phyloP scores from a whole-genome alignment of 352 stramenopile genomes.

The Phytophthora constricta region DNA sequence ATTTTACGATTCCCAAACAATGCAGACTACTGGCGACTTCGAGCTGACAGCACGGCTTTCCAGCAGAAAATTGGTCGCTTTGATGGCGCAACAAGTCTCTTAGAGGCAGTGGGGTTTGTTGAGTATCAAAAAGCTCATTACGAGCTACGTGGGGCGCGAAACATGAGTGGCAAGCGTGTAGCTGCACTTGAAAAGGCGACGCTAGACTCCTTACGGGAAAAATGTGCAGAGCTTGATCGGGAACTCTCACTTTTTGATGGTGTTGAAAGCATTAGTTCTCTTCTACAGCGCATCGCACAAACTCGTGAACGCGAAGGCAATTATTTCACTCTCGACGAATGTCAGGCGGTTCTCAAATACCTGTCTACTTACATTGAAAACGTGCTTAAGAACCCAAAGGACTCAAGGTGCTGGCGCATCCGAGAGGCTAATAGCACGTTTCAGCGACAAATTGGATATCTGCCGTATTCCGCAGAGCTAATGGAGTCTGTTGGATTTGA shows the following conservation, averaged over 20 bases:
- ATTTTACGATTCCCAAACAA: conserved; percentile 77
- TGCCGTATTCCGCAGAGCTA: conserved; percentile 52
- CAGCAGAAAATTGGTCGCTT: conserved; percentile 70
- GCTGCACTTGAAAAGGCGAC: conserved; percentile 49
- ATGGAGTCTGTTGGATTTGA: conserved; percentile 76
- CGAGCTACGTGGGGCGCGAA: conserved; percentile 55
- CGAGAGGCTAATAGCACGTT: conserved; percentile 64
- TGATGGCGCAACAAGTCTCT: conserved; percentile 57
- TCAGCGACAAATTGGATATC: conserved; percentile 66
- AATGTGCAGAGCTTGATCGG: conserved; percentile 59
- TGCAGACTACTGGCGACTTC: conserved; percentile 73
- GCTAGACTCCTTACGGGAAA: conserved; percentile 52
- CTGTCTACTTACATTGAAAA: conserved; percentile 61
- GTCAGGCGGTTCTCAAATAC: conserved; percentile 38
- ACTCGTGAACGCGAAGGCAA: conserved; percentile 31
- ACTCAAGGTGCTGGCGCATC: conserved; percentile 72
- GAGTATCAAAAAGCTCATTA: conserved; percentile 63
- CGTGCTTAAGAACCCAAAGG: conserved; percentile 74
- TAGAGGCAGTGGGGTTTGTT: conserved; percentile 67
- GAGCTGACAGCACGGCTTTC: conserved; percentile 59
- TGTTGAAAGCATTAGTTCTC: conserved; percentile 65
- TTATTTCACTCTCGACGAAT: conserved; percentile 57
- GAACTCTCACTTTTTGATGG: conserved; percentile 68
- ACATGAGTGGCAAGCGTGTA: conserved; percentile 46
- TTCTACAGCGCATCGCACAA: conserved; percentile 55